Evolutionary conservation across 176 grass and related monocot species (phyloP), one percentile per base, ranked within the genome.

Genomic region (Musa acuminata): DNA sequence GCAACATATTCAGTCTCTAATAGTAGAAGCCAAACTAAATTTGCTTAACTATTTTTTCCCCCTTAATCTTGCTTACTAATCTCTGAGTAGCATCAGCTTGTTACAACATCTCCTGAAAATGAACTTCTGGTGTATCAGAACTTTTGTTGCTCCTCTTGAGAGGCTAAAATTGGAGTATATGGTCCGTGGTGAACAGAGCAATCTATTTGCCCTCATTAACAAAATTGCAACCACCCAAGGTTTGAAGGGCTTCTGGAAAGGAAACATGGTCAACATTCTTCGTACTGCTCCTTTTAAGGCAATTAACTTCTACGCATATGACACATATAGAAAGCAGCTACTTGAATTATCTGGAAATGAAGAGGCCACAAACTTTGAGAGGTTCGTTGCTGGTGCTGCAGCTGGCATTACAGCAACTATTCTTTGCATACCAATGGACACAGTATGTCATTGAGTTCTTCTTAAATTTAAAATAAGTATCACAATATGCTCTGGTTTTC

Each of bases 201-300:
- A 99, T 93, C 62, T 99, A 54, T 86, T 99, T 69, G 86, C 85
- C 72, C 86, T 99, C 82, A 72, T 99, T 13, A 82, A 95, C 19
- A 88, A 81, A 71, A 99, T 99, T 72, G 86, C 84, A 77, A 81
- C 80, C 50, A 84, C 91, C 55, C 88, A 99, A 72, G 91, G 96
- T 5, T 60, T 94, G 75, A 99, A 91, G 79, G 96, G 96, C 13
- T 99, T 99, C 75, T 94, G 90, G 96, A 99, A 95, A 77, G 96
- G 96, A 1, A 99, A 99, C 49, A 84, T 99, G 22, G 90, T 95
- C 53, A 99, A 99, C 80, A 89, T 99, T 66, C 96, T 99, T 67
- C 96, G 96, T 25, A 99, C 90, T 13, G 96, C 96, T 78, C 96
- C 96, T 49, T 99, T 99, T 76, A 99, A 99, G 79, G 91, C 96